phyloP scores from a whole-genome alignment of 768 basidiomycete species.

The Chiua virens region DNA sequence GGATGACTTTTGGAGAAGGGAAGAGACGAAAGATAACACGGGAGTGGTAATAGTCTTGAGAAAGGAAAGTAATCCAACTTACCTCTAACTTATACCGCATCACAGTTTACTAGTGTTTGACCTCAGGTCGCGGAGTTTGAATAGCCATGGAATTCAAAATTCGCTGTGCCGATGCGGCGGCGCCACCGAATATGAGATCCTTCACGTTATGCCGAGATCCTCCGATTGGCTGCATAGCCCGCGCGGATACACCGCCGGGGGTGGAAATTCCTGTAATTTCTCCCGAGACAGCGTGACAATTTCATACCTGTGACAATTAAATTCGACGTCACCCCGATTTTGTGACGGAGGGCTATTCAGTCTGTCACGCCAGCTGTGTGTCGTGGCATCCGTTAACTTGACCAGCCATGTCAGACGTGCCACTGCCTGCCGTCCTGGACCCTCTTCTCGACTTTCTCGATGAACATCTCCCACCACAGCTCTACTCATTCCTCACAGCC shows the following conservation, averaged over 20 bases:
- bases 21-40: conserved; percentile 4
- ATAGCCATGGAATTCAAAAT: conserved; percentile 16
- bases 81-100: conserved; percentile 33
- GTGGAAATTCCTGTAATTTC: conserved; percentile 7
- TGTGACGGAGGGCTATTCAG: conserved; percentile 16
- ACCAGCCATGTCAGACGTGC: conserved; percentile 29
- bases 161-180: conserved; percentile 16
- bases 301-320: conserved; percentile 13
- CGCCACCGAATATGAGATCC: conserved; percentile 2
- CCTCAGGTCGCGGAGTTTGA: conserved; percentile 22
- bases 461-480: conserved; percentile 52
- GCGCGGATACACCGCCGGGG: conserved; percentile 2
- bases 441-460: conserved; percentile 55
- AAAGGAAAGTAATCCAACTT: conserved; percentile 19
- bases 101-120: conserved; percentile 29
- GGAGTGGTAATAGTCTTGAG: conserved; percentile 21
- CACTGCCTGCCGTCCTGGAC: conserved; percentile 51
- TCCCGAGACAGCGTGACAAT: conserved; percentile 8
- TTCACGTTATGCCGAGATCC: conserved; percentile 13
- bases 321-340: conserved; percentile 2
- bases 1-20: conserved; percentile 2
- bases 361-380: conserved; percentile 17
- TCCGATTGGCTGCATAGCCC: conserved; percentile 28
- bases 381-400: conserved; percentile 18
- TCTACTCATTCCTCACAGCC: conserved; percentile 52